Evolutionary conservation across 768 basidiomycete species (phyloP).

Genomic region (Pleurotus platypus): DNA sequence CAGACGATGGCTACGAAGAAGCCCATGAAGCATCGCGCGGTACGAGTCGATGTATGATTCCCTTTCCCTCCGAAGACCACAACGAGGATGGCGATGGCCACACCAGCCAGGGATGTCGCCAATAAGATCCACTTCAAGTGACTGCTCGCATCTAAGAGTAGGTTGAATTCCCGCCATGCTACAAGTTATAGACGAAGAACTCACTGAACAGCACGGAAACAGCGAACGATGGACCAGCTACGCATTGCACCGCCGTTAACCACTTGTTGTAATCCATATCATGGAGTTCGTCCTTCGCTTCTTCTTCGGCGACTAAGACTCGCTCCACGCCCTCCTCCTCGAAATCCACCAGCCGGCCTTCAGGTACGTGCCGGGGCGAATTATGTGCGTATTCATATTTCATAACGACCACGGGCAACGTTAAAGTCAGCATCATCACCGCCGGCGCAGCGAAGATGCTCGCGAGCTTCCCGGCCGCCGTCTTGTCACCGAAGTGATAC

Average conservation of each 20-base stretch:
- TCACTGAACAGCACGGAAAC: constrained; percentile 73
- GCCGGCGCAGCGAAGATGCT: constrained; percentile 84
- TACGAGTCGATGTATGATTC: constrained; percentile 48
- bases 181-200: too few species aligned
- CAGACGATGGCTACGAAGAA: constrained; percentile 90
- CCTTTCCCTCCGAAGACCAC: constrained; percentile 59
- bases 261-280: constrained; percentile 72
- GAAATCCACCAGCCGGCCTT: constrained; percentile 57
- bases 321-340: constrained; percentile 75
- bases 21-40: constrained; percentile 84
- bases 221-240: constrained; percentile 78
- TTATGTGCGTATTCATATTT: constrained; percentile 36
- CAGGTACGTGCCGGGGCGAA: constrained; percentile 16
- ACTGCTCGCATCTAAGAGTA: constrained; percentile 45
- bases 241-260: constrained; percentile 82
- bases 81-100: constrained; percentile 51
- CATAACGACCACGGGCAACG: constrained; percentile 84
- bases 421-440: constrained; percentile 80
- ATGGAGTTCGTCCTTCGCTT: constrained; percentile 65
- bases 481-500: constrained; percentile 68
- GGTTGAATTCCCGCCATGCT: too few species aligned
- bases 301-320: constrained; percentile 69
- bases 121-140: constrained; percentile 50
- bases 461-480: constrained; percentile 65
- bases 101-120: constrained; percentile 52